Base-by-base conservation (phyloP, 495 filamentous ascomycete species). In the Cenococcum geophilum region DNA sequence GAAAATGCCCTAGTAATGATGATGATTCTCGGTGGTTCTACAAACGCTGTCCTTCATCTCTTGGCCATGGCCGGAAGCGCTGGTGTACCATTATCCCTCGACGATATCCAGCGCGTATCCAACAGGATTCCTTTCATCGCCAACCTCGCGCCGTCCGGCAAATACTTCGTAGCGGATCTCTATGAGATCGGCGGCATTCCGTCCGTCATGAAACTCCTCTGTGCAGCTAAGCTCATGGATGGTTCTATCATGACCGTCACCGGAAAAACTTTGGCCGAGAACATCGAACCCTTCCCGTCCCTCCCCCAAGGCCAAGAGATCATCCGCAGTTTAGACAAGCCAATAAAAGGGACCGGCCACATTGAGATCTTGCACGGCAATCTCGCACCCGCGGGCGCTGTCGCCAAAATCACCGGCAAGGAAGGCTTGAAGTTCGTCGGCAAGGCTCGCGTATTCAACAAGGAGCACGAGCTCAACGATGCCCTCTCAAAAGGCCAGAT, bases 331-430 rank as follows among this genome's bases (percentile, higher is more conserved):
- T 74, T 97, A 11, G 74, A 79, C 51, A 83, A 91, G 70, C 93
- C 93, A 18, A 96, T 97, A 77, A 97, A 96, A 73, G 51, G 76
- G 1, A 89, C 86, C 10, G 93, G 93, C 43, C 93, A 98, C 72
- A 77, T 98, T 51, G 90, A 93, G 69, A 88, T 98, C 52, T 81
- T 98, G 10, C 81, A 81, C 52, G 93, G 93, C 40, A 97, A 97
- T 74, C 82, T 98, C 40, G 88, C 92, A 1, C 93, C 93, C 0
- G 88, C 87, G 36, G 93, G 93, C 36, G 87, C 93, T 9, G 93
- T 98, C 2, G 92, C 93, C 61, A 98, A 98, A 77, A 98, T 98
- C 72, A 98, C 93, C 0, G 93, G 93, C 20, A 97, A 96, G 72
- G 93, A 98, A 74, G 93, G 93, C 5, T 77, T 86, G 14, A 73